Evolutionary conservation across 331 rosid genomes (phyloP), one percentile per base, ranked within the genome.

Genomic region (Rhamnella rubrinervis): DNA sequence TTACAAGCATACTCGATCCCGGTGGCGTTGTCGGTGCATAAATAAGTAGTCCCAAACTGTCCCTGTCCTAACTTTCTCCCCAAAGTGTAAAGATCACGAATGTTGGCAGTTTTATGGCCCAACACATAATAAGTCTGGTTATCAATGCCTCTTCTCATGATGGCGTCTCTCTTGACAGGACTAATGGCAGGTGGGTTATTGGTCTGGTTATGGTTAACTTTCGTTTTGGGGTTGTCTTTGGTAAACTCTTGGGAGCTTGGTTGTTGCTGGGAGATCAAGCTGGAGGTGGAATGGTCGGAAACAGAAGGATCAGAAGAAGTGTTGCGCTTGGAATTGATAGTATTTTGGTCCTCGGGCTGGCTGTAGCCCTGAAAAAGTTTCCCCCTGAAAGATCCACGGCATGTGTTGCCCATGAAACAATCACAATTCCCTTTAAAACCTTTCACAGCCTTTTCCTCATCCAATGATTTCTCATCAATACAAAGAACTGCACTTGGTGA

Each of bases 391-490:
- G 99, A 95, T 87, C 99, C 96, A 71, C 99, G 97, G 93, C 99
- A 95, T 85, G 97, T 85, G 82, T 95, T 95, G 99, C 99, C 99
- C 99, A 95, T 95, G 85, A 91, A 95, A 85, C 88, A 83, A 71
- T 28, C 63, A 78, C 50, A 84, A 58, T 55, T 75, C 59, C 77
- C 71, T 58, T 70, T 7, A 62, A 44, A 60, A 61, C 35, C 61
- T 46, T 73, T 80, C 71, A 75, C 72, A 68, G 73, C 60, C 74
- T 70, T 67, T 65, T 77, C 89, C 80, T 80, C 86, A 77, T 80
- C 81, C 67, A 82, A 85, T 83, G 61, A 72, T 71, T 83, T 67
- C 72, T 83, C 90, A 88, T 83, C 82, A 71, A 77, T 82, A 59
- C 28, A 8, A 63, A 39, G 28, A 20, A 40, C 81, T 77, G 77